Conservation (phyloP, 441 rosid species). For the Pelargonium australe region DNA sequence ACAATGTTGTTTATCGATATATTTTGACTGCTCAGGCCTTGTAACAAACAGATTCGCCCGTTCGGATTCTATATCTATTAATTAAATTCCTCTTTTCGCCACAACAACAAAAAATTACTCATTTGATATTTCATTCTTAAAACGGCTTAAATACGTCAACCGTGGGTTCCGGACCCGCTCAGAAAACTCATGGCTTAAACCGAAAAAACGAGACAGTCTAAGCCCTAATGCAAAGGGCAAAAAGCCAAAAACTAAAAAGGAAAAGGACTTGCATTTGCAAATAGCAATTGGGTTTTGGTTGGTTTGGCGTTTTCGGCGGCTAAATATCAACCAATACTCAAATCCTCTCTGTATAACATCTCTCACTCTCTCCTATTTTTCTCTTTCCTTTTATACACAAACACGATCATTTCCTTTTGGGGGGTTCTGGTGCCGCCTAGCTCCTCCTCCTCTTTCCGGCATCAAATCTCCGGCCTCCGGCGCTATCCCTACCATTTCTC, state of each 20-base stretch:
- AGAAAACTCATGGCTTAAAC: no score
- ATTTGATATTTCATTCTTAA: no score
- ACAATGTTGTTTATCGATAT: no score
- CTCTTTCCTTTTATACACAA: neutral
- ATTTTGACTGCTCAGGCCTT: no score
- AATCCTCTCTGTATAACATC: conserved; percentile 4
- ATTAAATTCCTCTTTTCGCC: no score
- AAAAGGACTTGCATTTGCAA: neutral
- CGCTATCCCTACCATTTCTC: conserved; percentile 10
- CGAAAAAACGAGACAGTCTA: no score
- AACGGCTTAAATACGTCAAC: no score
- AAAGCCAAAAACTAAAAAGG: neutral
- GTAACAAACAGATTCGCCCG: no score
- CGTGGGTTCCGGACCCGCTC: no score
- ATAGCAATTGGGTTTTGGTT: neutral
- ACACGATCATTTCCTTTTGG: conserved; percentile 9
- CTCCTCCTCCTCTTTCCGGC: neutral
- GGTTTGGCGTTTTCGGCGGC: conserved; percentile 51
- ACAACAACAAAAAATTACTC: no score
- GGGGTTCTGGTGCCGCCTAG: neutral
- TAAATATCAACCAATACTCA: conserved; percentile 1
- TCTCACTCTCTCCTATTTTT: conserved; percentile 18
- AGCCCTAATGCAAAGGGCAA: neutral
- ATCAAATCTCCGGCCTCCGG: conserved; percentile 9
- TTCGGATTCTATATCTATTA: no score